Evolutionary conservation across 371 early-diverging fungal species (phyloP), one percentile per base, ranked within the genome.

Genomic region (Chytridiales sp.): DNA sequence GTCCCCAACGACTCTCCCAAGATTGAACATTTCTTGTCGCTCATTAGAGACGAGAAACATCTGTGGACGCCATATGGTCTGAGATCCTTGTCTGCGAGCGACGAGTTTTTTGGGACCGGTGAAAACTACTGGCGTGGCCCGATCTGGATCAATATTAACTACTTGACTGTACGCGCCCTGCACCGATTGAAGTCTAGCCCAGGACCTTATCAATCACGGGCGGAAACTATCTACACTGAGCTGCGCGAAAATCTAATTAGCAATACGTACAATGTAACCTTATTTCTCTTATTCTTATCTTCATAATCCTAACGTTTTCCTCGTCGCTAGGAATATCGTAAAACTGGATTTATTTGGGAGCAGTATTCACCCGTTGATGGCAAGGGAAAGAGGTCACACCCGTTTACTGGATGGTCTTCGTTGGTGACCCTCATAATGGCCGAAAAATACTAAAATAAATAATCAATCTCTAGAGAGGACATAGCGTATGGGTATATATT

Each of bases 121-220:
- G 97, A 97, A 69, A 87, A 92, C 66, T 95, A 95, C 67, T 97
- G 96, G 97, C 79, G 90, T 36, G 97, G 96, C 1, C 93, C 95
- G 1, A 85, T 95, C 36, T 97, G 97, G 97, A 83, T 95, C 60
- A 93, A 95, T 59, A 76, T 93, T 58, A 94, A 95, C 70, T 97
- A 93, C 69, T 70, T 97, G 47, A 84, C 86, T 0, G 69, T 95
- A 31, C 79, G 84, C 34, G 78, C 88, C 30, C 74, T 97, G 46
- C 72, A 90, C 69, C 82, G 66, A 15, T 48, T 41, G 48, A 42
- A 47, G 35, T 5, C 13, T 6, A 49, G 52, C 5, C 17, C 9
- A 4, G 32, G n/a, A 31, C 88, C 91, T 15, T 77, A 87, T 49
- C 84, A 86, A 60, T 75, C 67, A 22, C 78, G 81, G 66, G 91